Evolutionary conservation across 345 rosid genomes (phyloP).

Genomic region (Luvunga scandens): DNA sequence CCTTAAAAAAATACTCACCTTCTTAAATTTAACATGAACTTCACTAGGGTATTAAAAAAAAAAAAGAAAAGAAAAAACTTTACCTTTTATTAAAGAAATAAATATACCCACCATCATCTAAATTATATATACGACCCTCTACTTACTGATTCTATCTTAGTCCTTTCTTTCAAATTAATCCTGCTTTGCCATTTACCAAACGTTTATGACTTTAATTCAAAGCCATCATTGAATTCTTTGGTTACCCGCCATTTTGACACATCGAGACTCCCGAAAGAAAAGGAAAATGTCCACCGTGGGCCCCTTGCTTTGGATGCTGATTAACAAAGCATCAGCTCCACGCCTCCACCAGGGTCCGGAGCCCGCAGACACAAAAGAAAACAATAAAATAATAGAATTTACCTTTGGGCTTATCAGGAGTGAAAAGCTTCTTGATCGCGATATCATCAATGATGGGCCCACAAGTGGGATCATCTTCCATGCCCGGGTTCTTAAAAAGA

Average conservation of each 20-base stretch:
- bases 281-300: not conserved
- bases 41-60: no score
- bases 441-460: slow-evolving; percentile 94
- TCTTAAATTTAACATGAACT: no score
- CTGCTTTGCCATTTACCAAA: not conserved
- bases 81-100: no score
- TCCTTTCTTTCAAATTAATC: not conserved
- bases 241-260: not conserved
- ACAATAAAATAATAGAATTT: not conserved
- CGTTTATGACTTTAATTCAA: no score
- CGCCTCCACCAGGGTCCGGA: not conserved
- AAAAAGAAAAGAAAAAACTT: no score
- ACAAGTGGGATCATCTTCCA: slow-evolving; percentile 98
- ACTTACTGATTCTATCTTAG: not conserved
- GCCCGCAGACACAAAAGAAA: not conserved
- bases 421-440: slow-evolving; percentile 81
- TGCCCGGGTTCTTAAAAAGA: slow-evolving; percentile 81
- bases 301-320: not conserved
- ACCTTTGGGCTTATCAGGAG: slow-evolving; percentile 83
- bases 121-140: no score
- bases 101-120: no score
- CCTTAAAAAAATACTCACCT: no score
- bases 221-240: not conserved
- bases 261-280: not conserved
- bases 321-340: not conserved